Evolutionary conservation across 768 basidiomycete genomes (phyloP).

Genomic region (Rhodotorula taiwanensis): DNA sequence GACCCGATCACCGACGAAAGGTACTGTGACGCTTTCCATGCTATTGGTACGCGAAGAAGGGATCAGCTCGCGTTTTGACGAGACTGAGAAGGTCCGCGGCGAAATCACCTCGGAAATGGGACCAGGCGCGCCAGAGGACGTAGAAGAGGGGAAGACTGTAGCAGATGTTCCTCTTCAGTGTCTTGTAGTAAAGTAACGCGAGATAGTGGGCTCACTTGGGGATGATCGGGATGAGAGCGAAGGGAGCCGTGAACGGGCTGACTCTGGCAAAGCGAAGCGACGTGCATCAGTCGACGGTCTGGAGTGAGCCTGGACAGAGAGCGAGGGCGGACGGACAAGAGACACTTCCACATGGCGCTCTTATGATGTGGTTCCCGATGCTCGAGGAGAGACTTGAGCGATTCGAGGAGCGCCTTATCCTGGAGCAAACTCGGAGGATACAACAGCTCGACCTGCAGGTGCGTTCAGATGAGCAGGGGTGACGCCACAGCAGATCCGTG

Average conservation of each 20-base stretch:
- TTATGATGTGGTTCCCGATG: conserved; percentile 27
- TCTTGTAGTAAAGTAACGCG: background rate
- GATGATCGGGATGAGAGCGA: conserved; percentile 45
- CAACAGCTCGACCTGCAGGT: conserved; percentile 39
- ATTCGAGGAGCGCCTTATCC: background rate
- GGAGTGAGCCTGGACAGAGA: background rate
- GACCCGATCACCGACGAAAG: conserved; percentile 41
- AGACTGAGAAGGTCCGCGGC: too few relatives aligned
- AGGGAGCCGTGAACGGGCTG: conserved; percentile 43
- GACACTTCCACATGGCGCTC: conserved; percentile 9
- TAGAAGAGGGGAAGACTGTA: conserved; percentile 43
- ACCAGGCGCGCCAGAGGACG: conserved; percentile 47
- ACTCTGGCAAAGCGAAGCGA: conserved; percentile 10
- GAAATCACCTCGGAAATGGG: conserved; percentile 37
- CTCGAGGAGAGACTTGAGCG: conserved; percentile 12
- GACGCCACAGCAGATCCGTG: too few relatives aligned
- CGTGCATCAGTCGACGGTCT: background rate
- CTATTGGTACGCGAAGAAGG: conserved; percentile 19
- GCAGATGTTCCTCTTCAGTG: too few relatives aligned
- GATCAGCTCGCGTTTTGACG: background rate
- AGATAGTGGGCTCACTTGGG: conserved; percentile 41
- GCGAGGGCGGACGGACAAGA: conserved; percentile 8
- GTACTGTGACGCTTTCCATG: conserved; percentile 44
- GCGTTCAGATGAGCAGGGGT: too few relatives aligned
- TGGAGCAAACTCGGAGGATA: conserved; percentile 9